phyloP scores from a whole-genome alignment of 768 basidiomycete genomes.

The Leccinum ochraceum region DNA sequence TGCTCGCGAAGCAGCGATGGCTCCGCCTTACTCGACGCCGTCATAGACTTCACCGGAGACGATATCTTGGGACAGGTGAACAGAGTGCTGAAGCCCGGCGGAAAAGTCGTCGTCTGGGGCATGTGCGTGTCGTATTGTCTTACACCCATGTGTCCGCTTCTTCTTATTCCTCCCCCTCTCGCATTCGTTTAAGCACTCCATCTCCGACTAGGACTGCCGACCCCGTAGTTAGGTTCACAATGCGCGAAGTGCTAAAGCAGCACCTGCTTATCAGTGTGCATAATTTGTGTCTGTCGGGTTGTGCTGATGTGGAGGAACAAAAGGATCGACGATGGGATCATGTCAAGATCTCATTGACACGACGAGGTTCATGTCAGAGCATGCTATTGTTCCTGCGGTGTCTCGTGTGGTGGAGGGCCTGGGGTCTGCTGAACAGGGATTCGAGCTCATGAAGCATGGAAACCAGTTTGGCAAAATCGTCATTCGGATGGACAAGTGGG shows the following conservation, averaged over 20 bases:
- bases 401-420: conserved; percentile 69
- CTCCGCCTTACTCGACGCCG: conserved; percentile 47
- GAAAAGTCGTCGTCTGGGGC: conserved; percentile 63
- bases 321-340: conserved; percentile 88
- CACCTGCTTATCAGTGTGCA: conserved; percentile 68
- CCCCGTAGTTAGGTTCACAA: conserved; percentile 64
- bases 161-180: neutral
- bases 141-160: neutral
- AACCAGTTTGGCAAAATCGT: conserved; percentile 77
- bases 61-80: conserved; percentile 55
- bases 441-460: conserved; percentile 62
- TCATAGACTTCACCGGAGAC: conserved; percentile 72
- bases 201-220: conserved; percentile 1
- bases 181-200: conserved; percentile 8
- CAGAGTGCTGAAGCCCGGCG: conserved; percentile 51
- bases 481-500: conserved; percentile 41
- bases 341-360: conserved; percentile 69
- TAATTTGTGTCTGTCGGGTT: neutral
- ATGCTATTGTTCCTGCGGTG: conserved; percentile 69
- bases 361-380: conserved; percentile 64
- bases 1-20: conserved; percentile 39
- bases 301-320: conserved; percentile 17
- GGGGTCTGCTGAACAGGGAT: conserved; percentile 64
- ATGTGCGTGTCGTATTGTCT: conserved; percentile 42
- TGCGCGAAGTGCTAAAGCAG: conserved; percentile 77